Evolutionary conservation across 2,329 filamentous ascomycete genomes (phyloP).

Genomic region (Zasmidium angulare): DNA sequence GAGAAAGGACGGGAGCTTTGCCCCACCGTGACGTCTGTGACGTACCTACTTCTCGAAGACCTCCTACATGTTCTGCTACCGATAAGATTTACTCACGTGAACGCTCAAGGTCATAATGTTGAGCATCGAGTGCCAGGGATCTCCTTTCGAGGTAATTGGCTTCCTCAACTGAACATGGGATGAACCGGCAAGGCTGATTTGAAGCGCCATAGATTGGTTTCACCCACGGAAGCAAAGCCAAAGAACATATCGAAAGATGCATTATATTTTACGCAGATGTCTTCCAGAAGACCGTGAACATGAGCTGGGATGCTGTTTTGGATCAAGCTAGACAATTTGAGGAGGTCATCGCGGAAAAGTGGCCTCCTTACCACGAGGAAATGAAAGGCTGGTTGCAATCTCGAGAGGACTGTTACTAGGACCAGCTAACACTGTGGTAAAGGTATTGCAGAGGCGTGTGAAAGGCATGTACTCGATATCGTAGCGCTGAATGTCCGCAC

Average conservation of each 20-base stretch:
- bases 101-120: constrained; percentile 32
- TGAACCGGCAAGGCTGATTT: neutral
- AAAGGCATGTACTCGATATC: constrained; percentile 49
- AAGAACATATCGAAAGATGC: constrained; percentile 41
- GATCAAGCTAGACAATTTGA: constrained; percentile 51
- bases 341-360: constrained; percentile 42
- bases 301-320: constrained; percentile 49
- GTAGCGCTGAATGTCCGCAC: constrained; percentile 59
- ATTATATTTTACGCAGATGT: constrained; percentile 50
- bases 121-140: constrained; percentile 42
- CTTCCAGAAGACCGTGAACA: constrained; percentile 47
- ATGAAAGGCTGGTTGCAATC: constrained; percentile 50
- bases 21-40: neutral
- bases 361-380: constrained; percentile 46
- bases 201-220: constrained; percentile 49
- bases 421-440: too few species aligned
- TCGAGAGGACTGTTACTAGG: too few species aligned
- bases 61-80: neutral
- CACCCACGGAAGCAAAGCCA: constrained; percentile 46
- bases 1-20: too few species aligned
- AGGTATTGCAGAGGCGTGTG: constrained; percentile 52
- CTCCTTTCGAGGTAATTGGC: constrained; percentile 42
- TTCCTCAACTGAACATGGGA: neutral
- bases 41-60: neutral
- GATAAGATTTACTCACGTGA: neutral